Evolutionary conservation across 2,329 filamentous ascomycete genomes (phyloP), one percentile per base, ranked within the genome.

Genomic region (Emmonsia crescens): DNA sequence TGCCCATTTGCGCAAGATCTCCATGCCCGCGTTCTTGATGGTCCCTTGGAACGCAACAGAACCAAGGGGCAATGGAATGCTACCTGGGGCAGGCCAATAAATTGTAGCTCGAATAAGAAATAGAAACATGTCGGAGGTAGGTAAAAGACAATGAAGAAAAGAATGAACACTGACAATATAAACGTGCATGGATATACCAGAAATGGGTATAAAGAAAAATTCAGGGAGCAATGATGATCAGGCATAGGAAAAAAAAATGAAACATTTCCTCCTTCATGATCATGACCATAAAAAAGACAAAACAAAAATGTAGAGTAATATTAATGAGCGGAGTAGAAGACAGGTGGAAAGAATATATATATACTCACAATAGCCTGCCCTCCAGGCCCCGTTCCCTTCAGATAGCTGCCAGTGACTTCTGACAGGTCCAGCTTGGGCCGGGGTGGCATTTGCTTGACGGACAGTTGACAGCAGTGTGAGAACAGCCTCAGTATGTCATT

Each of bases 361-460:
- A 19, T 14, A 73, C 78, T 60, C 76, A 91, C 88, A 77, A 97
- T 97, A 74, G 96, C 96, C 73, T 99, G 94, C 0, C 94, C 94
- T 29, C 94, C 94, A 0, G 94, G 93, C 1, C 94, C 94, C 68
- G 85, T 89, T 68, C 94, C 94, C 73, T 94, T 96, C 64, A 99
- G 81, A 76, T 95, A 97, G 49, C 82, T 83, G 71, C 96, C 89
- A 61, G 87, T 85, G 67, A 97, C 85, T 59, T 96, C 91, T 21
- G 81, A 78, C 66, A 96, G 91, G 14, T 86, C 82, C 24, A 94
- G 84, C 14, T 85, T 83, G 16, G 88, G 87, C 3, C 91, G 85
- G 5, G 91, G 87, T 1, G 93, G 92, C 70, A 95, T 79, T 60
- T 83, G 82, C 71, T 88, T 89, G 21, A 74, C 73, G 48, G 64